Evolutionary conservation across 192 early-diverging fungal species (phyloP).

Genomic region (Jimgerdemannia lactiflua): DNA sequence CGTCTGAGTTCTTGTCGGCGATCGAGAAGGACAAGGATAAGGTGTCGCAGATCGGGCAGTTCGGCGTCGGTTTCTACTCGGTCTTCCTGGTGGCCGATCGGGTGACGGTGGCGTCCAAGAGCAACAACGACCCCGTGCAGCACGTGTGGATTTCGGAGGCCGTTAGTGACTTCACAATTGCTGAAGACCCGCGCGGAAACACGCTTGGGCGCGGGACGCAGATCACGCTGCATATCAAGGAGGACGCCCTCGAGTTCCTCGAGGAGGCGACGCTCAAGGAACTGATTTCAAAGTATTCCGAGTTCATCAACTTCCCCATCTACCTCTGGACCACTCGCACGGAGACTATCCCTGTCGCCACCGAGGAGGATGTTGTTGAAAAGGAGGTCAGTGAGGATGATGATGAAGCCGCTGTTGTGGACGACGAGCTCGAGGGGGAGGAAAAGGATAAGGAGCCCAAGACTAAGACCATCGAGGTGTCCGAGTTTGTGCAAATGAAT

Average conservation of each 20-base stretch:
- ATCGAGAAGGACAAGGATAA: constrained; percentile 79
- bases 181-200: constrained; percentile 86
- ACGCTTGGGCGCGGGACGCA: constrained; percentile 93
- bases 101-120: constrained; percentile 89
- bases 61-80: constrained; percentile 99
- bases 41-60: constrained; percentile 91
- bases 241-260: constrained; percentile 81
- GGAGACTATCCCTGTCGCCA: constrained; percentile 58
- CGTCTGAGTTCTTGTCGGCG: constrained; percentile 81
- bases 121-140: constrained; percentile 78
- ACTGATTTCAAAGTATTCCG: constrained; percentile 86
- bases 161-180: constrained; percentile 88
- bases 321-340: constrained; percentile 67
- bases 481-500: constrained; percentile 83
- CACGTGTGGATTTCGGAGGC: constrained; percentile 94
- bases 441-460: constrained; percentile 53
- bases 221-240: constrained; percentile 90
- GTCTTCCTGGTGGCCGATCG: constrained; percentile 95
- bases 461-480: constrained; percentile 51
- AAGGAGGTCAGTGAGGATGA: constrained; percentile 29
- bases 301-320: constrained; percentile 99
- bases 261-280: constrained; percentile 61
- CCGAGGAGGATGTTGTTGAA: constrained; percentile 36
- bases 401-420: constrained; percentile 19
- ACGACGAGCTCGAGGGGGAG: constrained; percentile 51